These are phyloP conservation scores for Anaeramoeba flamelloides DNA, from an alignment of 78 protist genomes.

Conservation along the genomic window DNA sequence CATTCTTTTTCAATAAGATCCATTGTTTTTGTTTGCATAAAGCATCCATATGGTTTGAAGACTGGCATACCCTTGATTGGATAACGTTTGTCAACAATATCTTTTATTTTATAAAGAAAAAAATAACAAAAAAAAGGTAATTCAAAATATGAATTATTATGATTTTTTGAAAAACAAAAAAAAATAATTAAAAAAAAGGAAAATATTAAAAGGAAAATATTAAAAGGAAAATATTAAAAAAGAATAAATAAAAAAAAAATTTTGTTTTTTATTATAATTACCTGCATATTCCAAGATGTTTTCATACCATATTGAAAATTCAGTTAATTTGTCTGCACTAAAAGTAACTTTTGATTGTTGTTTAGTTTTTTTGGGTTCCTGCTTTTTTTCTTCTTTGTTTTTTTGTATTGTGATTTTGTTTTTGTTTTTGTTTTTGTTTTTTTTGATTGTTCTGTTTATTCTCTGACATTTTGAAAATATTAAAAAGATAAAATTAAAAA, in stretches of 20 bases:
- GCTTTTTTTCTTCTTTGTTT: not conserved
- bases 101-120: not conserved
- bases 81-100: constrained; percentile 27
- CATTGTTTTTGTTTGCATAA: constrained; percentile 18
- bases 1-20: constrained; percentile 19
- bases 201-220: too few species aligned
- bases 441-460: not conserved
- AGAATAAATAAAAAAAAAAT: too few species aligned
- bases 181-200: too few species aligned
- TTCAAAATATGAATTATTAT: too few species aligned
- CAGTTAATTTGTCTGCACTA: not conserved
- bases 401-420: not conserved
- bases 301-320: not conserved
- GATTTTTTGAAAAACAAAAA: too few species aligned
- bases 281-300: not conserved
- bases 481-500: too few species aligned
- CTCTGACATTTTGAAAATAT: too few species aligned
- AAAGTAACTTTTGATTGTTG: not conserved
- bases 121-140: not conserved
- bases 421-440: not conserved
- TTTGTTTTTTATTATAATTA: too few species aligned
- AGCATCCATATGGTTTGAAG: constrained; percentile 28
- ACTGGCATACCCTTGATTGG: constrained; percentile 42
- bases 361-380: not conserved
- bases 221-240: too few species aligned